These are phyloP conservation scores for Mycena kentingensis DNA, from an alignment of 768 basidiomycete genomes.

Conservation along the genomic window DNA sequence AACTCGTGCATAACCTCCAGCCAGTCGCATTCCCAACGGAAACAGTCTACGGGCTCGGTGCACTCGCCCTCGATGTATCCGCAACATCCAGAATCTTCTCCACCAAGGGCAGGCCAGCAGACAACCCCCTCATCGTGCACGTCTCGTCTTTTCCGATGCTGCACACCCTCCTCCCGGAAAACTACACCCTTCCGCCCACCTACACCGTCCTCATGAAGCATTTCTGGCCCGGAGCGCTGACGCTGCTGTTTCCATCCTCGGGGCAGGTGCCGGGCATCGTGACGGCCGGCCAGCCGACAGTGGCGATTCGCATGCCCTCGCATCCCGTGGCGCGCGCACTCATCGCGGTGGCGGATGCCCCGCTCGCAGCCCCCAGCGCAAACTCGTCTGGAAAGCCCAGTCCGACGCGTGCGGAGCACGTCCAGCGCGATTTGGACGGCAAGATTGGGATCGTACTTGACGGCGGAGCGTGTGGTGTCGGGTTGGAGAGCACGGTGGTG, in stretches of 20 bases:
- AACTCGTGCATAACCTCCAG: conserved; percentile 49
- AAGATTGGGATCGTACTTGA: conserved; percentile 82
- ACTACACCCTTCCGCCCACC: conserved; percentile 58
- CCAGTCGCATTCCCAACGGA: conserved; percentile 94
- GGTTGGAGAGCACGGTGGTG: conserved; percentile 94
- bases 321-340: conserved; percentile 92
- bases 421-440: conserved; percentile 72
- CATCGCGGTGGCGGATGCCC: conserved; percentile 70
- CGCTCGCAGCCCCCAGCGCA: conserved; percentile 93
- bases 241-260: conserved; percentile 82
- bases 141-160: conserved; percentile 88
- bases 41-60: conserved; percentile 98
- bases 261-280: conserved; percentile 67
- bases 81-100: conserved; percentile 79
- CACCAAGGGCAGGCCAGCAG: conserved; percentile 89
- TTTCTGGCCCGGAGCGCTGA: conserved; percentile 96
- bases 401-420: conserved; percentile 88
- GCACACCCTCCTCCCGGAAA: conserved; percentile 63
- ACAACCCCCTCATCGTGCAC: conserved; percentile 98
- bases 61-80: conserved; percentile 63
- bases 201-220: conserved; percentile 76
- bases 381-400: conserved; percentile 94
- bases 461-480: conserved; percentile 88
- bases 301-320: conserved; percentile 92
- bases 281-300: conserved; percentile 77